Evolutionary conservation across 2,329 filamentous ascomycete genomes (phyloP).

Genomic region (Clonostachys rosea): DNA sequence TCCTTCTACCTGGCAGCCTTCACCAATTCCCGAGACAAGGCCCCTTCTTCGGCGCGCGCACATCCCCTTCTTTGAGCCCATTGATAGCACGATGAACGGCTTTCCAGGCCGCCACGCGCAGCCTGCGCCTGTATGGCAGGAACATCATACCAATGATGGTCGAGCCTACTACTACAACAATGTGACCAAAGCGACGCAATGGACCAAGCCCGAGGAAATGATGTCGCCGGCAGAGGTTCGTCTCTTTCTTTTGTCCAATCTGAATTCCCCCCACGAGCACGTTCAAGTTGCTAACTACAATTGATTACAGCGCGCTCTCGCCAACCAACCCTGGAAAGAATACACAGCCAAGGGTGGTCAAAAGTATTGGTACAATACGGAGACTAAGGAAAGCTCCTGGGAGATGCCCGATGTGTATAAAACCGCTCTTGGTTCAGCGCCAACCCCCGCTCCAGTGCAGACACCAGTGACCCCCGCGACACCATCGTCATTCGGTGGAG

Average conservation of each 20-base stretch:
- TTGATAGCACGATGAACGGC: constrained; percentile 49
- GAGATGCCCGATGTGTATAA: constrained; percentile 85
- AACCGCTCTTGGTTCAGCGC: constrained; percentile 60
- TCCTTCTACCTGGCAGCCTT: too few relatives aligned
- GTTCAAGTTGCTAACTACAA: neutral
- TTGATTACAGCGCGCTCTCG: constrained; percentile 62
- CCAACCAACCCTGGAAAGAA: constrained; percentile 87
- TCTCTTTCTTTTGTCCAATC: constrained; percentile 1
- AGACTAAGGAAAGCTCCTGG: constrained; percentile 91
- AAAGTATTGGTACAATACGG: constrained; percentile 93
- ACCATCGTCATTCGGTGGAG: constrained; percentile 17
- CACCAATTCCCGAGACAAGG: too few relatives aligned
- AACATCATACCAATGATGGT: constrained; percentile 76
- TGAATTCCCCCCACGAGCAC: neutral
- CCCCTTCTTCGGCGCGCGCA: too few relatives aligned
- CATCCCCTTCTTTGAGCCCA: too few relatives aligned
- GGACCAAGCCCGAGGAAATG: constrained; percentile 88
- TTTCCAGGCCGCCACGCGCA: constrained; percentile 41
- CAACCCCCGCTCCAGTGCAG: constrained; percentile 33
- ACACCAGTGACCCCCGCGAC: constrained; percentile 33
- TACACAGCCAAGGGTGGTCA: constrained; percentile 81
- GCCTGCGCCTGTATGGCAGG: constrained; percentile 65
- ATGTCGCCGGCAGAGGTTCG: constrained; percentile 78
- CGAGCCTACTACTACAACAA: constrained; percentile 89
- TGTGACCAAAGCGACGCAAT: constrained; percentile 82